Percentiles rank a stretch among this genome's conserved stretches.
These are phyloP conservation scores for Penicillium sp. DNA, from an alignment of 2,329 filamentous ascomycete species.

Conservation along the genomic window DNA sequence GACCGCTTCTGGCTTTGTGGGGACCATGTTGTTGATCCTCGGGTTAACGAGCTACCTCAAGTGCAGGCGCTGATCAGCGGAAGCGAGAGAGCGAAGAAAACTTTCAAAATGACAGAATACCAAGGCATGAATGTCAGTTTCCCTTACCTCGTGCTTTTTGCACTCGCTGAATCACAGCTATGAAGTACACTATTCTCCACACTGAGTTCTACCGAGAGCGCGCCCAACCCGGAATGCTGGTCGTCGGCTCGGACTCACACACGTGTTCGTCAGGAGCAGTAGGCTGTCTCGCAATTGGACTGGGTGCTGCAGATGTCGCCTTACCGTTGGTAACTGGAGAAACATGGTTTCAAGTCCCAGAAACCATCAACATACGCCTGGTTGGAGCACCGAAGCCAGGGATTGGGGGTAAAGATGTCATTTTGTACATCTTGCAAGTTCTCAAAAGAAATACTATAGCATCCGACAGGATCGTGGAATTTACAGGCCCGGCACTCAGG, in stretches of 20 bases:
- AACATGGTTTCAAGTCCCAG: constrained; percentile 42
- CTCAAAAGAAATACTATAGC: constrained; percentile 43
- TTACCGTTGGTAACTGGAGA: constrained; percentile 41
- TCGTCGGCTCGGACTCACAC: constrained; percentile 41
- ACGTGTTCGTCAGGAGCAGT: constrained; percentile 39
- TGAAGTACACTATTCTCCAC: constrained; percentile 37
- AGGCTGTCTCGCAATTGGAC: constrained; percentile 37
- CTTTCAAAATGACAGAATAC: constrained; percentile 40
- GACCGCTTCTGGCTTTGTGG: constrained; percentile 45
- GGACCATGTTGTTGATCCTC: constrained; percentile 44
- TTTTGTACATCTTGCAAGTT: constrained; percentile 38
- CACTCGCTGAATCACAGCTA: constrained; percentile 1
- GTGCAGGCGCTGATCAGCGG: constrained; percentile 30
- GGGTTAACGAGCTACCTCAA: constrained; percentile 22
- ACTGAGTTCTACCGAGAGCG: constrained; percentile 41
- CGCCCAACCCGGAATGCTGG: constrained; percentile 38
- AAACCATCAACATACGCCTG: constrained; percentile 35
- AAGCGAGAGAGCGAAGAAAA: constrained; percentile 30
- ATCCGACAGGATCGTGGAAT: constrained; percentile 39
- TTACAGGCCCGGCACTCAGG: constrained; percentile 34
- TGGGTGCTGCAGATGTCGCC: constrained; percentile 40
- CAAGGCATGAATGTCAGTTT: constrained; percentile 29
- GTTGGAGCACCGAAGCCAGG: constrained; percentile 29
- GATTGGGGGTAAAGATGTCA: constrained; percentile 42
- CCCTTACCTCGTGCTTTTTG: background rate